Base-by-base conservation (phyloP, 208 protist genomes). In the Trypanosoma congolense region DNA sequence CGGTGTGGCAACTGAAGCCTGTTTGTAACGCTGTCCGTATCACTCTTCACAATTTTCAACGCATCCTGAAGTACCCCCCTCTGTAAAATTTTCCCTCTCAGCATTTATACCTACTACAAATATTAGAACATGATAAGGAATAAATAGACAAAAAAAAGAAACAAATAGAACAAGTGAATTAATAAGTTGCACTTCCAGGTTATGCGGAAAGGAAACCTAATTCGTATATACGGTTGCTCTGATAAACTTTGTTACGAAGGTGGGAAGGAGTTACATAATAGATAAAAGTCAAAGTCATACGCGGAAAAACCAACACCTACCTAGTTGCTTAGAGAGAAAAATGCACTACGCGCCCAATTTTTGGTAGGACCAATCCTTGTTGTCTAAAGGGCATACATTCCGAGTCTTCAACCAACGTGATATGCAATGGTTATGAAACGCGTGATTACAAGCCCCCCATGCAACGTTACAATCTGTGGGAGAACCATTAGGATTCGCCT, bases 371-470 rank as follows among this genome's bases (percentile, higher is more conserved):
- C 93, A 98, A 46, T 98, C 96, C 38, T 95, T 80, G 57, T 99
- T 99, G 73, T 96, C 93, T 22, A 99, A 66, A 10, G 97, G 97
- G 65, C 97, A 99, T 0, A 98, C 97, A 66, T 99, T 95, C 24
- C 97, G 83, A 0, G 97, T 99, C 67, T 98, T 98, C 3, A 99
- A 85, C 97, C 98, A 99, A 26, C 96, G 77, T 8, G 96, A 98
- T 59, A 99, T 99, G 72, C 98, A 99, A 71, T 99, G 97, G 60
- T 97, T 98, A 65, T 99, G 98, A 76, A 99, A 99, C 4, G 97
- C 97, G 61, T 99, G 97, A 62, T 98, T 98, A 84, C 97, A 99
- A n/a, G 90, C 73, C 26, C 97, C 97, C 97, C 98, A 99, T 2
- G 97, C 97, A 12, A 99, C 96, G 29, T 87, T 98, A 67, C 96